Conservation (phyloP, 176 grass and related monocot species). For the Ensete ventricosum region DNA sequence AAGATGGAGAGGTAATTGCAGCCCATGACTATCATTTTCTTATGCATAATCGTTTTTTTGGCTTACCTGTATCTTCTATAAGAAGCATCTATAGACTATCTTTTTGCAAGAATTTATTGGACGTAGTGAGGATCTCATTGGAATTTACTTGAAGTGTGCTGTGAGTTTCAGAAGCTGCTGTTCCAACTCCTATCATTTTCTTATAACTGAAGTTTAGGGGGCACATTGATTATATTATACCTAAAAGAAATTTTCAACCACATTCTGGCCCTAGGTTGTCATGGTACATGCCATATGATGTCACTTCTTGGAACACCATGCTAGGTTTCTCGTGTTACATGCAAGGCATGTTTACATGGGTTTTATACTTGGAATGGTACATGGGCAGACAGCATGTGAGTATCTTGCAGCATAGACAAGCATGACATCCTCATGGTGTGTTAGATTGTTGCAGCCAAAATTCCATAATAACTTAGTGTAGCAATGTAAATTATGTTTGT, state of each 20-base stretch:
- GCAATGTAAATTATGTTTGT: neutral
- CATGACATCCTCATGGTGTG: too few species aligned
- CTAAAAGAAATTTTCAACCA: neutral
- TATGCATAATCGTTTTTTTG: neutral
- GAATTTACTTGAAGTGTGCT: neutral
- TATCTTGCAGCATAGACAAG: too few species aligned
- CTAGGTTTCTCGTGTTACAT: too few species aligned
- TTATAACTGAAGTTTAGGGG: neutral
- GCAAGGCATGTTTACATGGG: too few species aligned
- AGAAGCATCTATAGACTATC: neutral
- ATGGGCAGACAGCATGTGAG: too few species aligned
- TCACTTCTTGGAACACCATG: too few species aligned
- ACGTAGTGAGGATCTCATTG: neutral
- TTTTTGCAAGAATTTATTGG: neutral
- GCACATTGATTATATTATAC: neutral
- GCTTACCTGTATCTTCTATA: neutral
- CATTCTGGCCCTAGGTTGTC: neutral
- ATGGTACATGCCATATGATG: neutral
- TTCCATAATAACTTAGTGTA: too few species aligned
- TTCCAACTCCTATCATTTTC: neutral
- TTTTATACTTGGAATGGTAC: too few species aligned
- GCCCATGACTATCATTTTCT: neutral
- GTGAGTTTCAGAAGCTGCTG: neutral
- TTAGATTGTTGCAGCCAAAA: too few species aligned
- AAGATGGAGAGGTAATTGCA: conserved; percentile 59